Percentiles rank a stretch among this genome's conserved stretches.
Evolutionary conservation across 345 rosid genomes (phyloP).

Genomic region (Abelmoschus esculentus): DNA sequence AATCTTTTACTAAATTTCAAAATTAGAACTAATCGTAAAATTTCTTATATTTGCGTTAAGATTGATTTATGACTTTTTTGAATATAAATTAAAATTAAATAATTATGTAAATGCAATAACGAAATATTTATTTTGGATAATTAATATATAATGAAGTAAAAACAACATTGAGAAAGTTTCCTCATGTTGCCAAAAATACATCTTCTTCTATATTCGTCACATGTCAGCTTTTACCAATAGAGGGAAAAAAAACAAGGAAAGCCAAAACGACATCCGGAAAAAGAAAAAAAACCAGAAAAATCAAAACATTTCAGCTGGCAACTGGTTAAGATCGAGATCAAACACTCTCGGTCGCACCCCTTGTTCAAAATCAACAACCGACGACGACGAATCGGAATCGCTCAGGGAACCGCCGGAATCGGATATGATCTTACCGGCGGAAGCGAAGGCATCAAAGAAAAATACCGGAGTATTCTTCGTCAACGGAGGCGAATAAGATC

Average conservation of each 20-base stretch:
- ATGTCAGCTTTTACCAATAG: constrained; percentile 4
- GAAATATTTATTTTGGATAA: no score
- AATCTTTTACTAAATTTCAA: no score
- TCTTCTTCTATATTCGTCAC: neutral
- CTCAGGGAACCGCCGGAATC: constrained; percentile 35
- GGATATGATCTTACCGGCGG: constrained; percentile 16
- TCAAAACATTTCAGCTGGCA: constrained; percentile 54
- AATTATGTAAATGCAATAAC: no score
- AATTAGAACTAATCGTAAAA: no score
- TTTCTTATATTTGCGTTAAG: no score
- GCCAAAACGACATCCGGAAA: constrained; percentile 14
- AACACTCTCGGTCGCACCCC: constrained; percentile 21
- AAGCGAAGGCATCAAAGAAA: constrained; percentile 41
- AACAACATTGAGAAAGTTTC: constrained; percentile 8
- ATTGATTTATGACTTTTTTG: no score
- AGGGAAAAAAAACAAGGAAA: neutral
- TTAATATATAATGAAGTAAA: neutral
- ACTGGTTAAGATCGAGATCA: constrained; percentile 59
- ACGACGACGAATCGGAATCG: constrained; percentile 54
- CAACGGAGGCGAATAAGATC: constrained; percentile 43
- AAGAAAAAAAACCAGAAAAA: neutral
- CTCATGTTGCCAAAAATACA: constrained; percentile 7
- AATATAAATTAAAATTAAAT: no score
- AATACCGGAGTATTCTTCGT: constrained; percentile 36
- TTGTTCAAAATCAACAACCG: constrained; percentile 45